Percentiles rank a stretch among this genome's conserved stretches.
Conservation (phyloP, 129 eudicot genomes). For the Scalesia atractyloides region DNA sequence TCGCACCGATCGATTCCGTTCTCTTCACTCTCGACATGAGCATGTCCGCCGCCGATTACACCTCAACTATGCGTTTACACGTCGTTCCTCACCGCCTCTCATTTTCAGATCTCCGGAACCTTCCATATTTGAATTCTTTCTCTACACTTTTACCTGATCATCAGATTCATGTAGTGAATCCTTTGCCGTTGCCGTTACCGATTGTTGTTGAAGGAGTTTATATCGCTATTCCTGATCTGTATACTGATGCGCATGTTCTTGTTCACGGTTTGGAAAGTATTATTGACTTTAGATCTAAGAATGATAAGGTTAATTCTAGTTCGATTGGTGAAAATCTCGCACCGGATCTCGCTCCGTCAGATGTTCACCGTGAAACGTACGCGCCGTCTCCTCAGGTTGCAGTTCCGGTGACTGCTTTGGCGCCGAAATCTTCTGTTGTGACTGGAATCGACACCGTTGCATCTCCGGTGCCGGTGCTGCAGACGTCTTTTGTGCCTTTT, state of each 20-base stretch:
- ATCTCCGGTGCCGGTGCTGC: slow-evolving; percentile 19
- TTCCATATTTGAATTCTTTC: slow-evolving; percentile 36
- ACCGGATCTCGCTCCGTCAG: not conserved
- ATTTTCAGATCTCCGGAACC: slow-evolving; percentile 36
- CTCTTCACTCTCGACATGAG: slow-evolving; percentile 52
- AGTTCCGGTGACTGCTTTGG: slow-evolving; percentile 8
- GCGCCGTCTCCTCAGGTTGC: slow-evolving; percentile 19
- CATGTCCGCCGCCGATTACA: slow-evolving; percentile 47
- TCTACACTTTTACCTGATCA: slow-evolving; percentile 37
- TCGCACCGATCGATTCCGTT: slow-evolving; percentile 50
- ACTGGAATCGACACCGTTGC: slow-evolving; percentile 10
- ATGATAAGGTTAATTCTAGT: slow-evolving; percentile 7
- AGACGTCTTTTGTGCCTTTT: not conserved
- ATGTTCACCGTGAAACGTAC: not conserved
- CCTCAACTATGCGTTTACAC: slow-evolving; percentile 47
- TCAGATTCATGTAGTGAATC: slow-evolving; percentile 23
- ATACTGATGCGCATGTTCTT: slow-evolving; percentile 36
- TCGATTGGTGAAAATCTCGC: not conserved
- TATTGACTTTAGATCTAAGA: slow-evolving; percentile 29
- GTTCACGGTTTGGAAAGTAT: slow-evolving; percentile 57
- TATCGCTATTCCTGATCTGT: slow-evolving; percentile 44
- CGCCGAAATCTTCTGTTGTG: slow-evolving; percentile 3
- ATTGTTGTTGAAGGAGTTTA: slow-evolving; percentile 40
- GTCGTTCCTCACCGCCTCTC: slow-evolving; percentile 46
- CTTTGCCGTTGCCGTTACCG: slow-evolving; percentile 16